Conservation (phyloP, 2,329 filamentous ascomycete genomes). For the Coniella vitis region DNA sequence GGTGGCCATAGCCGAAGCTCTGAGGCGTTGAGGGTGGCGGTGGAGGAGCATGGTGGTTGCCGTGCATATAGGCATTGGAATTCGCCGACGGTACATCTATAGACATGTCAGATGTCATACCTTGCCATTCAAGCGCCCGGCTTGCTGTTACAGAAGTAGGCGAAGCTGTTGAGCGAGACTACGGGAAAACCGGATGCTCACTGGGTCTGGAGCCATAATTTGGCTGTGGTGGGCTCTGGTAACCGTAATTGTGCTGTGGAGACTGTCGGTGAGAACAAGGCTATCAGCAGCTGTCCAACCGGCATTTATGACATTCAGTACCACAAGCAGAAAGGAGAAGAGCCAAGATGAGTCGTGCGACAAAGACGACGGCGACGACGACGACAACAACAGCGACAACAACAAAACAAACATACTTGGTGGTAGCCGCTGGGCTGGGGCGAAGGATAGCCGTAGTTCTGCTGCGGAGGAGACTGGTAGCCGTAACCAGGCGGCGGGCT, state of each 20-base stretch:
- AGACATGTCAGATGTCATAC: constrained; percentile 1
- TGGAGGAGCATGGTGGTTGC: constrained; percentile 52
- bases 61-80: constrained; percentile 49
- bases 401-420: constrained; percentile 23
- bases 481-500: constrained; percentile 33
- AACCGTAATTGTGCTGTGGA: constrained; percentile 36
- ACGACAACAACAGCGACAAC: not conserved
- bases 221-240: constrained; percentile 30
- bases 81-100: constrained; percentile 20
- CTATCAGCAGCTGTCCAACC: no score
- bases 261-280: constrained; percentile 24
- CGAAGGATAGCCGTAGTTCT: constrained; percentile 22
- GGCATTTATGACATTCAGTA: no score
- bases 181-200: constrained; percentile 24
- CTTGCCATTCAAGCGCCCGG: not conserved
- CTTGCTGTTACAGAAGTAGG: not conserved
- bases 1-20: constrained; percentile 73
- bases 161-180: not conserved
- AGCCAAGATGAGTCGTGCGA: not conserved
- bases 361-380: not conserved
- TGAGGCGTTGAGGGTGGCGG: constrained; percentile 62
- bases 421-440: constrained; percentile 30
- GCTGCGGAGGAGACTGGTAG: constrained; percentile 44
- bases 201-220: constrained; percentile 43
- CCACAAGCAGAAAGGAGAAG: no score